These are phyloP conservation scores for Herpetospermum pedunculosum DNA, from an alignment of 306 rosid species.

Conservation along the genomic window DNA sequence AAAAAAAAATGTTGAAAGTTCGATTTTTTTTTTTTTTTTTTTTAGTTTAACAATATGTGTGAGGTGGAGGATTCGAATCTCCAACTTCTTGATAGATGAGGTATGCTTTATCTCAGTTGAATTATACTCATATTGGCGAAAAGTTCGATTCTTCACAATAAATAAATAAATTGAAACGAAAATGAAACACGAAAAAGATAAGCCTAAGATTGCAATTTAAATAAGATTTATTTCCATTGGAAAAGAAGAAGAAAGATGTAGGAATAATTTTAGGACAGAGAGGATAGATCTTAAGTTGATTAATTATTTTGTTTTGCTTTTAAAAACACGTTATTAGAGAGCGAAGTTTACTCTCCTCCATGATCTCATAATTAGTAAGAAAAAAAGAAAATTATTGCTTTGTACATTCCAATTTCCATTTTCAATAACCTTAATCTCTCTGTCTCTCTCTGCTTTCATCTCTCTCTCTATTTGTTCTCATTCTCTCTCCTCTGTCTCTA, in stretches of 20 bases:
- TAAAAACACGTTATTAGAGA: slow-evolving; percentile 22
- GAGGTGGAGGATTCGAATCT: too few species aligned
- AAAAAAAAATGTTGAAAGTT: too few species aligned
- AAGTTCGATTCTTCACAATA: too few species aligned
- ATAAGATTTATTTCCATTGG: neutral
- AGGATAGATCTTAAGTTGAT: neutral
- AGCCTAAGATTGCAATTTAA: neutral
- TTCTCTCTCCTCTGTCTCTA: neutral
- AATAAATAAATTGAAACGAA: too few species aligned
- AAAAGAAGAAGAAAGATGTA: neutral
- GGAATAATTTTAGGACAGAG: neutral
- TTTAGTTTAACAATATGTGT: too few species aligned
- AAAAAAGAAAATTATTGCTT: slow-evolving; percentile 17
- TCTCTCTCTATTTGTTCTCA: neutral
- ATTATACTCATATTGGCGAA: too few species aligned
- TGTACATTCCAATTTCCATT: slow-evolving; percentile 27
- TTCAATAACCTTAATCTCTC: neutral
- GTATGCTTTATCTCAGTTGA: too few species aligned
- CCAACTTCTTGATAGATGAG: too few species aligned
- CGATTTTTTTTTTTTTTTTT: too few species aligned
- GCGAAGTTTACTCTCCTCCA: slow-evolving; percentile 89
- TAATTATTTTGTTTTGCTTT: neutral
- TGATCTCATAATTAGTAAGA: slow-evolving; percentile 40
- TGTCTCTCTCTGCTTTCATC: neutral
- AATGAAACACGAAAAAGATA: too few species aligned